Evolutionary conservation across 1,284 basidiomycete genomes (phyloP), one percentile per base, ranked within the genome.

Genomic region (Kalmanozyma brasiliensis): DNA sequence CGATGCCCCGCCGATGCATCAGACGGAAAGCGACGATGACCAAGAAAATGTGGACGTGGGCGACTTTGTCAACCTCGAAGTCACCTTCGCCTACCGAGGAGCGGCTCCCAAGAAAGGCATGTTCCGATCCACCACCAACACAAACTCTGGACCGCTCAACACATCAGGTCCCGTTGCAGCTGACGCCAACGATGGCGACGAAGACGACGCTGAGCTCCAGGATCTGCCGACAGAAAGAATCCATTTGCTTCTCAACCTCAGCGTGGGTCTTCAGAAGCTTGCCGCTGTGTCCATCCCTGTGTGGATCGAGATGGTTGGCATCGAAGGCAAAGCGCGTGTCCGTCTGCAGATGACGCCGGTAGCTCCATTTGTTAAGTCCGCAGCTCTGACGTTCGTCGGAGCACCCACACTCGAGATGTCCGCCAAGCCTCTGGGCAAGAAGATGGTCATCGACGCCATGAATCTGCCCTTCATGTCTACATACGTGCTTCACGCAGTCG

Each of bases 391-490:
- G 6, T 76, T 80, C 44, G 67, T 76, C 26, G 75, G 63, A 8
- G 49, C 65, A 13, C 78, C 78, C 22, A 66, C 64, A 43, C 61
- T 80, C 41, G 78, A 80, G 52, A 75, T 80, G 22, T 74, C 73
- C 14, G 78, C 78, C 30, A 74, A 74, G 57, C 78, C 78, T 2
- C 41, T 80, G 34, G 77, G 78, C 38, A 58, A 66, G 33, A 68
- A 73, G 42, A 79, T 78, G 77, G 59, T 80, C 33, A 68, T 80
- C n/a, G 77, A 80, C 40, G 78, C 74, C 26, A 80, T 80, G 78
- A 69, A 80, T 34, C 46, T 80, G 46, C 78, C 78, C 3, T 55
- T 80, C 49, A 73, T 80, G 59, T 72, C 74, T 2, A 53, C 58
- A 5, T 80, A 80, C 40, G 72, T 77, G 30, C 62, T 76, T 2